Percentiles rank a stretch among this genome's conserved stretches.
Evolutionary conservation across 176 grass and related monocot species (phyloP).

Genomic region (Stipa capillata): DNA sequence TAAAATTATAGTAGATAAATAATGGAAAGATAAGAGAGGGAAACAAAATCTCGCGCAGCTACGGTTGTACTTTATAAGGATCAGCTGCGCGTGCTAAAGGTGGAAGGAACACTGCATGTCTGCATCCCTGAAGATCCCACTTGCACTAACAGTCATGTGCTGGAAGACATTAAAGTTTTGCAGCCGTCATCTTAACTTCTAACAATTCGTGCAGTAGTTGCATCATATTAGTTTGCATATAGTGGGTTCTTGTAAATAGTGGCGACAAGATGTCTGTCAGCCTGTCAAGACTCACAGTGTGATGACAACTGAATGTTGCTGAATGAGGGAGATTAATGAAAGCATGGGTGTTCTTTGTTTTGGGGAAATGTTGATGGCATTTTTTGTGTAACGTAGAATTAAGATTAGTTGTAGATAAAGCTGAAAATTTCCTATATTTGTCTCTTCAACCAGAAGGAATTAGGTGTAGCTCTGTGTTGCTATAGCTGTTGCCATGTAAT

Average conservation of each 20-base stretch:
- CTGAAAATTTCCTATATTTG: background rate
- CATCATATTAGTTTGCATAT: conserved; percentile 6
- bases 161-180: conserved; percentile 7
- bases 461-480: background rate
- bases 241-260: background rate
- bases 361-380: background rate
- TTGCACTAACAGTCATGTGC: background rate
- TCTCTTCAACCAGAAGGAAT: conserved; percentile 2
- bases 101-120: background rate
- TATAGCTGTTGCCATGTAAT: background rate
- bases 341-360: conserved; percentile 2
- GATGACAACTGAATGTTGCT: background rate
- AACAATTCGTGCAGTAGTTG: background rate
- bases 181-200: background rate
- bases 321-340: background rate
- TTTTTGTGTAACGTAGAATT: conserved; percentile 13
- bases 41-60: background rate
- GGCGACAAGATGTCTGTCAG: background rate
- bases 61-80: background rate
- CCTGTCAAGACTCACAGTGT: background rate
- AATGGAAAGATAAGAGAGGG: background rate
- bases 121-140: background rate
- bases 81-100: background rate
- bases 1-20: background rate
- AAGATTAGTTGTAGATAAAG: conserved; percentile 23